Evolutionary conservation across 305 asterid genomes (phyloP), one percentile per base, ranked within the genome.

Genomic region (Fraxinus dipetala): DNA sequence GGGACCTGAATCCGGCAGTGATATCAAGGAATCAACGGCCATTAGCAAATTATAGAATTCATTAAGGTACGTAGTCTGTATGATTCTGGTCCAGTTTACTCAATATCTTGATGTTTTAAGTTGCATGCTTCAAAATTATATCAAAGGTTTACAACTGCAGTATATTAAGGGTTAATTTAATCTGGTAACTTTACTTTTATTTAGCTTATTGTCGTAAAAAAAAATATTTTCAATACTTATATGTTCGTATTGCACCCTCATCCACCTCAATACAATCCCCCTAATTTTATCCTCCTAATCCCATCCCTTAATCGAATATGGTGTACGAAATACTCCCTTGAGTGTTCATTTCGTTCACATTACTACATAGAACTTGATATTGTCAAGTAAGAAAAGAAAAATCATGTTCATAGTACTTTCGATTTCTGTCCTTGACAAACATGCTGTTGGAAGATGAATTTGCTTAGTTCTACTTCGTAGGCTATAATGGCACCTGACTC

Each of bases 1-100:
- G 85, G 69, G 86, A 91, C 82, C 93, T 90, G n/a, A 34, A 20
- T 24, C 73, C 26, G 67, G 73, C 35, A 4, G 40, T 51, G 67
- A 80, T 77, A 36, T 86, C 88, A 30, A 86, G 65, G 32, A 79
- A 74, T 40, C 86, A 82, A 61, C 32, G 48, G 18, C 26, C n/a
- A 30, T 9, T 75, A 35, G 32, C 78, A 40, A 30, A 10, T 13
- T 20, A 59, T 8, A 59, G 69, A 4, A 78, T 63, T 8, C 51
- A 48, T 80, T 3, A 45, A 69, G 8, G 35, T 45, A 16, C 20
- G 30, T 20, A 13, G 11, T 45, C 20, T 76, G 6, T 36, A 24
- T 7, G 65, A 43, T 45, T 35, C 11, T 28, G 34, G 35, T 65
- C 34, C 34, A 24, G 34, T 63, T 63, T 26, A 63, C n/a, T 63